phyloP scores from a whole-genome alignment of 768 basidiomycete species.

The Botryobasidium botryosum region DNA sequence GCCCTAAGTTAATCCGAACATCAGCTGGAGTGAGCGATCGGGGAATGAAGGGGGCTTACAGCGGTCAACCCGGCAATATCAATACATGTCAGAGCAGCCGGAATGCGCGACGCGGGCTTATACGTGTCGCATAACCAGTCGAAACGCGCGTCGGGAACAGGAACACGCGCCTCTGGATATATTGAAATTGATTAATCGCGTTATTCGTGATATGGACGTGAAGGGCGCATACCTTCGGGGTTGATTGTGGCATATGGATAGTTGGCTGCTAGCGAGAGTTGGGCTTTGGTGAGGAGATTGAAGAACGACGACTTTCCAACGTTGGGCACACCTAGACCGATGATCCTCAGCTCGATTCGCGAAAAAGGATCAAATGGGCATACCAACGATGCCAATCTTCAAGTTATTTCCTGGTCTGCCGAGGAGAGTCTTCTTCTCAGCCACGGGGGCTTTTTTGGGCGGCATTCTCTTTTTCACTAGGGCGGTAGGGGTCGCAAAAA shows the following conservation, averaged over 20 bases:
- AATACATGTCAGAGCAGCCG: conserved; percentile 92
- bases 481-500: background rate
- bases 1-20: conserved; percentile 43
- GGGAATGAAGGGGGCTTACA: conserved; percentile 26
- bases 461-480: conserved; percentile 46
- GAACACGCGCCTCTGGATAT: conserved; percentile 56
- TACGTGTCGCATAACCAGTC: conserved; percentile 87
- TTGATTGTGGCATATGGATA: conserved; percentile 93
- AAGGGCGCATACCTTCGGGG: conserved; percentile 37
- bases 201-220: conserved; percentile 26
- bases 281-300: conserved; percentile 85
- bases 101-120: conserved; percentile 75
- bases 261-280: conserved; percentile 89
- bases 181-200: background rate
- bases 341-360: conserved; percentile 4
- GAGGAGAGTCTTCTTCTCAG: conserved; percentile 73
- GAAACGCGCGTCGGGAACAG: conserved; percentile 85
- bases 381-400: conserved; percentile 97
- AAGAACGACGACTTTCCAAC: conserved; percentile 99
- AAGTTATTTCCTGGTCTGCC: conserved; percentile 94
- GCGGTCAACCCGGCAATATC: conserved; percentile 98
- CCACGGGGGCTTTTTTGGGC: conserved; percentile 63
- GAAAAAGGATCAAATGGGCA: conserved; percentile 21
- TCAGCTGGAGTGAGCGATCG: background rate
- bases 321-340: conserved; percentile 62